Base-by-base conservation (phyloP, 495 filamentous ascomycete genomes). In the Daldinia childiae region DNA sequence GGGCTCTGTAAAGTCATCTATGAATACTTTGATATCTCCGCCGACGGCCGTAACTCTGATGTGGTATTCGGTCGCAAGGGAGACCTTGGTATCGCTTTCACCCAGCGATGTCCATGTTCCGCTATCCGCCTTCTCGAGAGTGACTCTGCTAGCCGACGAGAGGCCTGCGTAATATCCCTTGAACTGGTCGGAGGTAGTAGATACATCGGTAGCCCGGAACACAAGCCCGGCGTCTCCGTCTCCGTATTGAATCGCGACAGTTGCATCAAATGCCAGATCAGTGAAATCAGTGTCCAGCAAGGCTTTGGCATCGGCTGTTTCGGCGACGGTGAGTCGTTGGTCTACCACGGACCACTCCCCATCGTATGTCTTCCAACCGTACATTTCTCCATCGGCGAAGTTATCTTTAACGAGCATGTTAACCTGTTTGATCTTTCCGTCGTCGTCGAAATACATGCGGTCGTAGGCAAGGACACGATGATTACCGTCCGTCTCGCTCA, bases 391-490 rank as follows among this genome's bases (percentile, higher is more conserved):
- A 32, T 80, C 64, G 6, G 74, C 73, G 48, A 80, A 80, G 59
- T 80, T 72, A 60, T 80, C 81, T 66, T 79, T 77, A 2, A 75
- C 76, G 6, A 82, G 79, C 77, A 85, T 85, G 19, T 63, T 76
- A 4, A 86, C 74, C 0, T 78, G 77, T 29, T 68, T 48, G 38
- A 86, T 84, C 29, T 77, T 79, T 19, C 81, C 83, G 8, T 78
- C 71, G 8, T 71, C 75, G 57, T 83, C 79, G 66, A 86, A 85
- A 59, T 80, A 79, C 80, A 84, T 81, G 19, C 81, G 79, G 67
- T 86, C 84, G 19, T 85, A 80, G 15, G 81, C 81, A 1, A 79
- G 66, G n/a, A 82, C 79, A 6, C 83, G 82, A 65, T 86, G 78
- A 57, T 84, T 80, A 26, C 75, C 77, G 32, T 77, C 79, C 1